A percentile compares a stretch with the other conserved stretches of the same genome.
Conservation (phyloP, 352 stramenopile genomes). For the Phytophthora fragariaefolia region DNA sequence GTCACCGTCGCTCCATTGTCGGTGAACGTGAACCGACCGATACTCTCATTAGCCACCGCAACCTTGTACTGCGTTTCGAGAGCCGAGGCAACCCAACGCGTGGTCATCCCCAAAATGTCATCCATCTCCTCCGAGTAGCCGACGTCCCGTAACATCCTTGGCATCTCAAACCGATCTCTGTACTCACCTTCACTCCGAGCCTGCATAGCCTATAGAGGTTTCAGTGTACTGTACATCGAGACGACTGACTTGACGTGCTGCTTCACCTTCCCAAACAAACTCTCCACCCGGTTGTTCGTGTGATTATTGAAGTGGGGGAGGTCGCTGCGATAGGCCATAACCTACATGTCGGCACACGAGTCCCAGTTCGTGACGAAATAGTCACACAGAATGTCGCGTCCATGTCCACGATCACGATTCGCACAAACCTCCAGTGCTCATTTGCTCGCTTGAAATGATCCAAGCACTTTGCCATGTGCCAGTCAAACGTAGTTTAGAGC, state of each 20-base stretch:
- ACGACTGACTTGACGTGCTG: background rate
- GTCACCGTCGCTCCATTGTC: slow-evolving; percentile 1
- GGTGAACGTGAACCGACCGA: background rate
- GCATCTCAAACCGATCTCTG: background rate
- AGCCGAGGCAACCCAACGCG: slow-evolving; percentile 1
- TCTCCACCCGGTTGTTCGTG: slow-evolving; percentile 6
- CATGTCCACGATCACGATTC: slow-evolving; percentile 3
- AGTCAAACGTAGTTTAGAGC: slow-evolving; percentile 4
- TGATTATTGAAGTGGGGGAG: slow-evolving; percentile 10
- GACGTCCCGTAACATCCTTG: background rate
- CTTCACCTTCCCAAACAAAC: slow-evolving; percentile 16
- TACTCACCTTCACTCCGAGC: slow-evolving; percentile 2
- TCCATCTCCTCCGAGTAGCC: slow-evolving; percentile 8
- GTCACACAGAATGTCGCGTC: background rate
- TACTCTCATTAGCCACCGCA: background rate
- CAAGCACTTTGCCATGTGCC: slow-evolving; percentile 6
- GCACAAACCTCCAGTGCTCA: slow-evolving; percentile 6
- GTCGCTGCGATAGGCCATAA: slow-evolving; percentile 9
- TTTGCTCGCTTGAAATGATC: slow-evolving; percentile 12
- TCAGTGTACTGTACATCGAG: background rate
- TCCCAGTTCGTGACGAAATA: slow-evolving; percentile 14
- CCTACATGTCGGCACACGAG: slow-evolving; percentile 2
- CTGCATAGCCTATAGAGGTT: background rate
- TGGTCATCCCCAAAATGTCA: slow-evolving; percentile 9
- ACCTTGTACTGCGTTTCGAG: slow-evolving; percentile 10